Evolutionary conservation across 495 filamentous ascomycete genomes (phyloP), one percentile per base, ranked within the genome.

Genomic region (Penicillium lividum): DNA sequence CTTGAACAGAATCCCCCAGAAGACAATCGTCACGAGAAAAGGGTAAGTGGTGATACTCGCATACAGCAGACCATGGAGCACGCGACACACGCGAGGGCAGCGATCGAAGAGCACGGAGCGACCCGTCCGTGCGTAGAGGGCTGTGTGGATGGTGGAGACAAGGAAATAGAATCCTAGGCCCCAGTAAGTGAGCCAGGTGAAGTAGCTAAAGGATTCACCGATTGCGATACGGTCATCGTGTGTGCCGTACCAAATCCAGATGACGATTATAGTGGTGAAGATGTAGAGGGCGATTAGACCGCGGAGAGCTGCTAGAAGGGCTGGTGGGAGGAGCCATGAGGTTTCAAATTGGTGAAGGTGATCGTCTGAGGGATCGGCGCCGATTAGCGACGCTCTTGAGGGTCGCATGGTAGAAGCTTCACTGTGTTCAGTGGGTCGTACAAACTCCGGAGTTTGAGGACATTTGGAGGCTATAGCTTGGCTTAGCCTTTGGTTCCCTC

Each of bases 141-240:
- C 75, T 0, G 87, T 90, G 74, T 95, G 91, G 22, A 83, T 47
- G 4, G 84, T 74, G 0, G 84, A 73, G 55, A 86, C 72, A 16
- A 84, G 74, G 69, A 86, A 87, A 77, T 94, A 95, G 75, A 93
- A 93, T 18, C 79, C 86, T 22, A 92, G 63, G 0, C 89, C 88
- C 89, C 89, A 93, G 77, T 89, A 93, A 5, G 86, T 88, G 50
- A 89, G 70, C 67, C 82, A 80, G 43, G 91, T 95, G 77, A 95
- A 95, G 81, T 82, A 95, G 61, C 84, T 87, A 79, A 93, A 94
- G 49, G 74, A 74, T 43, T 75, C 68, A 29, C 73, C 73, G 43
- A 81, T 71, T 11, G 64, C 64, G 28, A 68, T 51, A 73, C 74
- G 74, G 34, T 73, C 57, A 45, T 68, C 59, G 56, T 82, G 76